Evolutionary conservation across 257 asterid species (phyloP).

Genomic region (Solanum okadae): DNA sequence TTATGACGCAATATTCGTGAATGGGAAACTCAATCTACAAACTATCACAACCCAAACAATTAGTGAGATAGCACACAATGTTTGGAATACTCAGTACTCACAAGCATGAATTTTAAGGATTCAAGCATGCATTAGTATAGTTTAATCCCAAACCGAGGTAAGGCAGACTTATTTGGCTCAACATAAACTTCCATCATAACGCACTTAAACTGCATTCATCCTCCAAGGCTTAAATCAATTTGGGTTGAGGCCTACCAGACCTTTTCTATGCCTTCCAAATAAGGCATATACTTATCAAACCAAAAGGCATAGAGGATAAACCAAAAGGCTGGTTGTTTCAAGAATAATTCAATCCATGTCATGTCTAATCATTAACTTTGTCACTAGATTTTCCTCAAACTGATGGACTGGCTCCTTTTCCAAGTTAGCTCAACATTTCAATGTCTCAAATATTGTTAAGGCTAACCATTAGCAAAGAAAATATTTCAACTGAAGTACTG

Average conservation of each 20-base stretch:
- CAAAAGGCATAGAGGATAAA: not conserved
- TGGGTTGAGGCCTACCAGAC: not conserved
- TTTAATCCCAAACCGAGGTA: not conserved
- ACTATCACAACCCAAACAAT: not conserved
- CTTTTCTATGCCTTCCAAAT: not conserved
- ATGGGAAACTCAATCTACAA: not conserved
- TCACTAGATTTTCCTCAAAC: not conserved
- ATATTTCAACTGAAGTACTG: not conserved
- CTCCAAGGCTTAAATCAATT: not conserved
- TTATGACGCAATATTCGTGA: not conserved
- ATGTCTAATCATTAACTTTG: not conserved
- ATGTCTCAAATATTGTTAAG: not conserved
- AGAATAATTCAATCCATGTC: not conserved
- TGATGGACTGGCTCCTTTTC: not conserved
- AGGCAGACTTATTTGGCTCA: not conserved
- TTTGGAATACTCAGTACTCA: not conserved
- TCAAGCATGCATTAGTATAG: not conserved
- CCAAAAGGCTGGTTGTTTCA: not conserved
- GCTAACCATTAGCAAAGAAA: not conserved
- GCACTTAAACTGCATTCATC: not conserved
- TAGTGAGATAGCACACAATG: not conserved
- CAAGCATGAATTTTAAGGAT: not conserved
- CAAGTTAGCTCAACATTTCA: not conserved
- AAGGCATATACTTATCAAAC: not conserved
- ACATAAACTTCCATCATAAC: not conserved